Evolutionary conservation across 83 land plant genomes (phyloP).

Genomic region (Isoetes engelmannii): DNA sequence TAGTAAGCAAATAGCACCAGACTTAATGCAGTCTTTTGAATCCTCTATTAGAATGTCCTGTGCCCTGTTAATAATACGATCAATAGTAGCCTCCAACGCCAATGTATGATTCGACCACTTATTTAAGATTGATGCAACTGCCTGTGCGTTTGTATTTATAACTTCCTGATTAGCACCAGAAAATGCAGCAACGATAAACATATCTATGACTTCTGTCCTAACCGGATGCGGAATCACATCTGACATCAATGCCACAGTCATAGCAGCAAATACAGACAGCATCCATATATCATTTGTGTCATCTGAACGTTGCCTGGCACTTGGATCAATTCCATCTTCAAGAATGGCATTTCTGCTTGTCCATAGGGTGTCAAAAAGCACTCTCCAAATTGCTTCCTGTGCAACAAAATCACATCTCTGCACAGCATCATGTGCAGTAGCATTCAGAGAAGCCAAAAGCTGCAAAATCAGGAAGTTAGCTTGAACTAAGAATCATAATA

Average conservation of each 20-base stretch:
- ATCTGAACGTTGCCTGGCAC: too few species aligned
- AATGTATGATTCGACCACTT: slow-evolving; percentile 20
- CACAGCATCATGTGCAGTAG: slow-evolving; percentile 9
- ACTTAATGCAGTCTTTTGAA: not conserved
- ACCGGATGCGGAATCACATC: slow-evolving; percentile 1
- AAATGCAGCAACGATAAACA: slow-evolving; percentile 10
- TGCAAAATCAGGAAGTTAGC: not conserved
- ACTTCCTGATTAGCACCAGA: not conserved
- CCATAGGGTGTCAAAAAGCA: slow-evolving; percentile 1
- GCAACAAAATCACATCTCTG: slow-evolving; percentile 8
- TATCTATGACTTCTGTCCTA: not conserved
- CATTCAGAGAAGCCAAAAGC: slow-evolving; percentile 11
- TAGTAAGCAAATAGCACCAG: slow-evolving; percentile 12
- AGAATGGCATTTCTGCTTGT: not conserved
- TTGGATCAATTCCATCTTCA: too few species aligned
- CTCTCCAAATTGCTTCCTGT: slow-evolving; percentile 11
- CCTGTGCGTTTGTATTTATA: slow-evolving; percentile 20
- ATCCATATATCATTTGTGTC: slow-evolving; percentile 2
- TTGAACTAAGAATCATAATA: too few species aligned
- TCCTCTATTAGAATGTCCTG: not conserved
- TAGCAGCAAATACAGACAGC: slow-evolving; percentile 22
- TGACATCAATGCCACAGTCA: slow-evolving; percentile 20
- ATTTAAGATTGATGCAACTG: slow-evolving; percentile 29
- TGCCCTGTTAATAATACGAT: slow-evolving; percentile 4
- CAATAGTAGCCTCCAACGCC: slow-evolving; percentile 15